Base-by-base conservation (phyloP, 2,329 filamentous ascomycete species). In the Phialophora chinensis region DNA sequence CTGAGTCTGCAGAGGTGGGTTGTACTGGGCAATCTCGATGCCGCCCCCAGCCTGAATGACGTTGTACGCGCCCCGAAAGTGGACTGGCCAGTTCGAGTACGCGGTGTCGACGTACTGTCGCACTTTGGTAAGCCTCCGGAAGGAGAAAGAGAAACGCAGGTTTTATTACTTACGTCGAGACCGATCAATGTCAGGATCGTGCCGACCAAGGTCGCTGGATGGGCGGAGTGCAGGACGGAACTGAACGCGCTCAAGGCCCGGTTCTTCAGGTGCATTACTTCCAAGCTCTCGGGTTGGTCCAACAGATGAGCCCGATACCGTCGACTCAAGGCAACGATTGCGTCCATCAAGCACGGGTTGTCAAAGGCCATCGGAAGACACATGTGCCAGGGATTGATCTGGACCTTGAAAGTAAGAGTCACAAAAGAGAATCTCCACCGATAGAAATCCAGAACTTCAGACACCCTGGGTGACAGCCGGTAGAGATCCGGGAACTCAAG, bases 331-430 rank as follows among this genome's bases (percentile, higher is more conserved):
- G 63, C 63, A 5, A 60, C 14, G 23, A 65, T 52, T 14, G 58
- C 58, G 47, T 65, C 29, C 56, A 60, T 53, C 38, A 65, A 33
- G 38, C 47, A 65, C 8, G 63, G 63, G 29, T 35, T 56, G 14
- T 62, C 47, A 44, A 52, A 50, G 25, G 56, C 56, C 63, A 61
- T 55, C 8, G 63, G 50, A 25, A 65, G 49, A 29, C 44, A 60
- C 56, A 60, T 60, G 14, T 65, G 63, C 63, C 63, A 65, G 3
- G 63, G 63, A 33, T 65, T 65, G 25, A 62, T 38, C 33, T 60
- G 23, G 23, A 65, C 38, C 14, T 62, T 25, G 50, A 27, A 65
- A 29, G 63, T 62, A 3, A 65, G 27, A 25, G 63, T 35, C 10
- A 62, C 35, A 29, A 38, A 20, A 20, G 57, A 53, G 35, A 62